A percentile compares a stretch with the other conserved stretches of the same genome.
Conservation (phyloP, 148 eudicot species). For the Cornus kousa region DNA sequence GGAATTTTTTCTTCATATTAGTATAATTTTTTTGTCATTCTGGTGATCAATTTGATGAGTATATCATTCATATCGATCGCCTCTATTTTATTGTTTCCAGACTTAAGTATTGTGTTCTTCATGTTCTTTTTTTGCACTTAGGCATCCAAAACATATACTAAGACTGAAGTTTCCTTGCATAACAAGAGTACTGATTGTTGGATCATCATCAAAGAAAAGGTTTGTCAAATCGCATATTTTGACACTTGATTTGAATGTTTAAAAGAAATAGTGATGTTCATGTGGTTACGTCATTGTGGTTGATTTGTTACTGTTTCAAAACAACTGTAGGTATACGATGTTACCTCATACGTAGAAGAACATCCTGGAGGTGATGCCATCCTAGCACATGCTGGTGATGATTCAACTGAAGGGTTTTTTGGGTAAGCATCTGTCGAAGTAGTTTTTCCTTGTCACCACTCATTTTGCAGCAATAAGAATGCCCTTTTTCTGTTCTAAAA, state of each 20-base stretch:
- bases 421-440: conserved; percentile 49
- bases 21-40: neutral
- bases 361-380: conserved; percentile 99
- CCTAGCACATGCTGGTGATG: conserved; percentile 86
- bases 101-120: conserved; percentile 7
- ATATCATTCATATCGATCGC: neutral
- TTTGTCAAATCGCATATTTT: conserved; percentile 12
- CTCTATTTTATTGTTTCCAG: neutral
- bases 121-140: conserved; percentile 15
- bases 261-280: neutral
- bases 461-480: neutral
- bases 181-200: conserved; percentile 91
- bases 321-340: conserved; percentile 75
- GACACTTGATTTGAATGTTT: neutral
- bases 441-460: neutral
- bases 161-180: conserved; percentile 75
- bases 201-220: conserved; percentile 96
- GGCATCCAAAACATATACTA: conserved; percentile 56
- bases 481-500: neutral
- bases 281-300: neutral
- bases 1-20: neutral
- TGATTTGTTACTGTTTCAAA: neutral
- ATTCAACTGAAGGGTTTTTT: conserved; percentile 87
- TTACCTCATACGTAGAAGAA: conserved; percentile 91
- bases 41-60: neutral